These are phyloP conservation scores for Coemansia sp. DNA, from an alignment of 192 early-diverging fungal species.

Conservation along the genomic window DNA sequence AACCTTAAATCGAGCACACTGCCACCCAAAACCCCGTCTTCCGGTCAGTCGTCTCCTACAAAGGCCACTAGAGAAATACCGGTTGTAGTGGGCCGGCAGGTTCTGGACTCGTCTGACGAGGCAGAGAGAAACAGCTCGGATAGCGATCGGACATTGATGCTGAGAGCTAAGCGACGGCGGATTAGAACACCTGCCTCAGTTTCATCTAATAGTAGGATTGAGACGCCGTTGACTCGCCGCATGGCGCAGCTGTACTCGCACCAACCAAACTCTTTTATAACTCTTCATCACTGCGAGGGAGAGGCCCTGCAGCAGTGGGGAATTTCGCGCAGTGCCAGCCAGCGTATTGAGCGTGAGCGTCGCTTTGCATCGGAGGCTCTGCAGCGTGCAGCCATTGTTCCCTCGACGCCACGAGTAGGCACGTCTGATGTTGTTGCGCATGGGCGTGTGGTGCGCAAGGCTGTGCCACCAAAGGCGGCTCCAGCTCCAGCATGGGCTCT, in stretches of 20 bases:
- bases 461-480: not conserved
- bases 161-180: not conserved
- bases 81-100: not conserved
- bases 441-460: not conserved
- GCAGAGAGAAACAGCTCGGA: not conserved
- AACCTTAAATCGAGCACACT: conserved; percentile 21
- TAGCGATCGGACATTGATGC: not conserved
- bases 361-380: not conserved
- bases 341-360: not conserved
- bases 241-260: not conserved
- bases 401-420: not conserved
- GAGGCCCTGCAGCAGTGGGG: not conserved
- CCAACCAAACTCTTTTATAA: not conserved
- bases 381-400: not conserved
- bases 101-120: not conserved
- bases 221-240: not conserved
- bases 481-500: not conserved
- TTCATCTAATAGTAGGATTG: too few species aligned
- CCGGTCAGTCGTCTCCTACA: not conserved
- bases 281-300: conserved; percentile 19
- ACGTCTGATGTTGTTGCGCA: not conserved
- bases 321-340: not conserved
- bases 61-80: too few species aligned
- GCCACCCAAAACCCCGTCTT: not conserved
- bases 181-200: not conserved